Evolutionary conservation across 2,329 filamentous ascomycete species (phyloP).

Genomic region (Monascus ruber): DNA sequence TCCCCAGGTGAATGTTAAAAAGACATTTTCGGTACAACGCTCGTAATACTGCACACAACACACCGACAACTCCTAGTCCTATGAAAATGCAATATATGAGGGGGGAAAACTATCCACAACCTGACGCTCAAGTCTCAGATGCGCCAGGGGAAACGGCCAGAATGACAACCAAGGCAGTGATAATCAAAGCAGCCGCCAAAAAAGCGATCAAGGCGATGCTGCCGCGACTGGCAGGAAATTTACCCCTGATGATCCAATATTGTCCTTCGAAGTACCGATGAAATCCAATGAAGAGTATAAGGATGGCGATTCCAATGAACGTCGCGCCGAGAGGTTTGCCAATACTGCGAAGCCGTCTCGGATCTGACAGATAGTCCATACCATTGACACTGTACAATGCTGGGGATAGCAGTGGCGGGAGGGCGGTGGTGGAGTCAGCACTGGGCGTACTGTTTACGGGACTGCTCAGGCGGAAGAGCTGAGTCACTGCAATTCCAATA

Average conservation of each 20-base stretch:
- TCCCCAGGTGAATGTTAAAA: too few species aligned
- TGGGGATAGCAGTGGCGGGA: constrained; percentile 12
- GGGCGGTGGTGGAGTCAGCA: constrained; percentile 10
- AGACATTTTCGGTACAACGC: too few species aligned
- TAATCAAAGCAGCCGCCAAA: constrained; percentile 45
- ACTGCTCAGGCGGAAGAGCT: constrained; percentile 54
- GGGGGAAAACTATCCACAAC: not conserved
- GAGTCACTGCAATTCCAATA: constrained; percentile 55
- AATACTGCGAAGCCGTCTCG: constrained; percentile 35
- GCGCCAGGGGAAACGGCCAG: constrained; percentile 41
- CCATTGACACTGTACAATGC: constrained; percentile 7
- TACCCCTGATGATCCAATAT: constrained; percentile 55
- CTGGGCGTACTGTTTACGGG: constrained; percentile 21
- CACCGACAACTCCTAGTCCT: too few species aligned
- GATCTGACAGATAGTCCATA: constrained; percentile 8
- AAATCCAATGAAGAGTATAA: constrained; percentile 51
- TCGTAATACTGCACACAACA: too few species aligned
- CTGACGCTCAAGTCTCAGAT: constrained; percentile 14
- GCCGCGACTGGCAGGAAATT: constrained; percentile 53
- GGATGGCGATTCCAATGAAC: constrained; percentile 50
- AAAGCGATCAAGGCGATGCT: constrained; percentile 49
- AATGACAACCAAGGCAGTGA: constrained; percentile 49
- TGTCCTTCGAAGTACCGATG: constrained; percentile 57
- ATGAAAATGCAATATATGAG: not conserved
- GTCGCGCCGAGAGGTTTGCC: constrained; percentile 54